Evolutionary conservation across 2,329 filamentous ascomycete species (phyloP), one percentile per base, ranked within the genome.

Genomic region (Trichophaea hybrida): DNA sequence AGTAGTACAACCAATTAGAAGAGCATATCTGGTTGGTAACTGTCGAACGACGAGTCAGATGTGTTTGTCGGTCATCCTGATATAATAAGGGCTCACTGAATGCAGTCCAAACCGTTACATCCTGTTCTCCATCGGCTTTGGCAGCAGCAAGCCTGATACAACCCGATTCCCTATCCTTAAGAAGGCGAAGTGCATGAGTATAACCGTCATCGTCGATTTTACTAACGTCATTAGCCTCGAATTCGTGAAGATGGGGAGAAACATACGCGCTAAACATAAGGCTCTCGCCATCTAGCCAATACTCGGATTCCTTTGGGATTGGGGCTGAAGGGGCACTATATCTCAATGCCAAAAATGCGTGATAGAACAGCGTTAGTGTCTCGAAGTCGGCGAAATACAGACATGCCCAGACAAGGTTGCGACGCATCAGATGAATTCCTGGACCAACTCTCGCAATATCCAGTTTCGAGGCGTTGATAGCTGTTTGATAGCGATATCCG

Each of bases 341-440:
- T 17, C 67, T 64, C 55, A 69, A 57, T 5, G 66, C 66, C 54
- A 69, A 59, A 55, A 69, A 69, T n/a, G 66, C 68, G 57, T 67
- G 66, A 53, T 67, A 69, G 58, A 69, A 69, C 6, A 69, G 56
- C 15, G 53, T 59, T 66, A 55, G 62, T 67, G 66, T 67, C 57
- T 68, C 67, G 33, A 67, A 67, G 52, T 68, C 67, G 13, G 60
- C 63, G 52, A 69, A 69, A 56, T 65, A 67, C 56, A 69, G 54
- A 35, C 61, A 63, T 44, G 67, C 67, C 67, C 67, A 69, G 37
- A 67, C 57, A 51, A 65, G 61, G 15, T 65, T 65, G 40, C 65
- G 63, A 34, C 66, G 63, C 57, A 62, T 66, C 37, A 69, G 62
- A 59, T 68, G 63, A 40, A 69, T 60, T 51, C 64, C 56, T 15